phyloP scores from a whole-genome alignment of 257 asterid genomes.

The Nicotiana benthamiana region DNA sequence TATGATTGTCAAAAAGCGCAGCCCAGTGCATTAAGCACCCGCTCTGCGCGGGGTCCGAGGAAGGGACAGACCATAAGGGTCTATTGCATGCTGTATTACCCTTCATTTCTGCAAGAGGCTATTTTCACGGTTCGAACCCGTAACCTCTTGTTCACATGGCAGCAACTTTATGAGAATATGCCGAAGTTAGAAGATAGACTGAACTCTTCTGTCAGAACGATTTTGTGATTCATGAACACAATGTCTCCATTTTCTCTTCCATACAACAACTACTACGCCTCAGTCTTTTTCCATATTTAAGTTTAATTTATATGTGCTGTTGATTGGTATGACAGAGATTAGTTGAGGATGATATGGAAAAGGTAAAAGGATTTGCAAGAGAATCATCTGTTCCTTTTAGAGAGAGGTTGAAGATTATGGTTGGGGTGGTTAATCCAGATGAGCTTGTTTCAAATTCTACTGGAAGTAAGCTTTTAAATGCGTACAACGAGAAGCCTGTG shows the following conservation, averaged over 20 bases:
- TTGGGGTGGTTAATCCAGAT: constrained; percentile 69
- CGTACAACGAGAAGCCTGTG: constrained; percentile 82
- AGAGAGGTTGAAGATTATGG: constrained; percentile 82
- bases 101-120: no score
- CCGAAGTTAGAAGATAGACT: not conserved
- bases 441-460: constrained; percentile 62
- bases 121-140: no score
- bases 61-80: no score
- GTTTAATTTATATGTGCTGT: not conserved
- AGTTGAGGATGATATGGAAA: constrained; percentile 63
- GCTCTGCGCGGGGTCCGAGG: no score
- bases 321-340: constrained; percentile 35
- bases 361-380: constrained; percentile 56
- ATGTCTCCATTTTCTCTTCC: not conserved
- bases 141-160: no score
- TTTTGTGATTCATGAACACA: not conserved
- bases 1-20: not conserved
- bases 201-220: not conserved
- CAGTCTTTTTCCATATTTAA: not conserved
- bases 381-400: constrained; percentile 59
- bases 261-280: not conserved
- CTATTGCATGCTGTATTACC: no score
- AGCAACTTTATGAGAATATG: not conserved
- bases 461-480: constrained; percentile 66
- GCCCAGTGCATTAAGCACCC: no score